Base-by-base conservation (phyloP, 805 yeast genomes). In the Candida hungchunana region DNA sequence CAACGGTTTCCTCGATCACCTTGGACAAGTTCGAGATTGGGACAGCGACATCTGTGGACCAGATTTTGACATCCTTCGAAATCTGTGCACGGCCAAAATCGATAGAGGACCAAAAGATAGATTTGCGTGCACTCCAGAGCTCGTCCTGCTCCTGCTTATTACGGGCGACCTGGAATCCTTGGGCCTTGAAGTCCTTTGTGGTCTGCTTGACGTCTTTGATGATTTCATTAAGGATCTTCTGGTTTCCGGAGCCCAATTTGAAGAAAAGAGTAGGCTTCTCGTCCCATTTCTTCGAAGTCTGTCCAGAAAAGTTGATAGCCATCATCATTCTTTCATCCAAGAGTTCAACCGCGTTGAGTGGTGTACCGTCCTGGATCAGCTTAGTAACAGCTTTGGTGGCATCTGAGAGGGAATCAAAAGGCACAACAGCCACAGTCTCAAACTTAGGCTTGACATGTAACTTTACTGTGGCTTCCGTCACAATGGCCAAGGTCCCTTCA, bases 1-100 rank as follows among this genome's bases (percentile, higher is more conserved):
- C 59, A 54, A 81, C 75, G 7, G 87, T 75, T 32, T 71, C 76
- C 25, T 73, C 69, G 25, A 84, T 77, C 33, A 81, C 67, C 18
- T 66, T 63, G 6, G 90, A 77, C 32, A 83, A 66, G 35, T 65
- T 65, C 0, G 89, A 80, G 28, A 84, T 69, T 3, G 93, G 94
- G 5, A 83, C 90, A 8, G 88, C 88, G 4, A 82, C 84, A 59
- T 83, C 93, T 0, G 93, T 83, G 18, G 88, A 80, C 76, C 86
- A 76, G 18, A 74, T 56, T 46, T 71, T 73, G 13, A 79, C 75
- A 20, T 61, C 50, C 22, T 72, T 67, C 29, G 69, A 61, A 11
- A 63, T 52, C 47, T 56, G 50, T 14, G 62, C 54, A 33, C 67
- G 61, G 0, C 90, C 90, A 56, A 80, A 76, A 46, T 82, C 84